phyloP scores from a whole-genome alignment of 2,329 filamentous ascomycete species.

The Trichoderma sp. region DNA sequence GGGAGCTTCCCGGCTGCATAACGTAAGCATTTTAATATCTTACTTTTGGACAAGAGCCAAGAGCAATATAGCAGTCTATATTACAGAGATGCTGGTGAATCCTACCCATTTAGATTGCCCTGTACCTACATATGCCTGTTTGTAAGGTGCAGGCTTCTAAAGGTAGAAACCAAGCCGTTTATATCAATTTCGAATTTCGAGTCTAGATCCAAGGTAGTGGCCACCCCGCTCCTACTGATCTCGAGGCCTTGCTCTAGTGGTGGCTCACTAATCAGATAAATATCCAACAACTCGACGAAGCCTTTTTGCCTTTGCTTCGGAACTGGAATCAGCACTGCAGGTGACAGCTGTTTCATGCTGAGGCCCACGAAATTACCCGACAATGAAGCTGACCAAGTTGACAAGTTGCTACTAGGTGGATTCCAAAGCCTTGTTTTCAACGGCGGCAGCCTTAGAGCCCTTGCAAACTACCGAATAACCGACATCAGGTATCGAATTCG shows the following conservation, averaged over 20 bases:
- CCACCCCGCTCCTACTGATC: constrained; percentile 1
- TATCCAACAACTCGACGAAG: neutral
- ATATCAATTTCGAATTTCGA: neutral
- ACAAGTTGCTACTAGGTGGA: neutral
- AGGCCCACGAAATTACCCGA: neutral
- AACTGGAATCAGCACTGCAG: neutral
- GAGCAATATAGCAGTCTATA: neutral
- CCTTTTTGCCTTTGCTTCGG: neutral
- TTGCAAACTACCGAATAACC: constrained; percentile 18
- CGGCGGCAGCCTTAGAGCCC: neutral
- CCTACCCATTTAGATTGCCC: neutral
- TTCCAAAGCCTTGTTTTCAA: neutral
- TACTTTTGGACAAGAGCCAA: neutral
- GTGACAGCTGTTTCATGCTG: neutral
- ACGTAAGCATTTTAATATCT: neutral
- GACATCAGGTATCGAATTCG: constrained; percentile 10
- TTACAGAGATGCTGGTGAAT: neutral
- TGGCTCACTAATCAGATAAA: neutral
- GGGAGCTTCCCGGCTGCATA: neutral
- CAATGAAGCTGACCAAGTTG: neutral
- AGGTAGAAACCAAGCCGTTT: neutral
- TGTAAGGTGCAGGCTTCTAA: no score
- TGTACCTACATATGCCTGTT: neutral
- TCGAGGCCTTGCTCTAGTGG: neutral
- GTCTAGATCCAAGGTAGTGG: neutral